Conservation (phyloP, 208 protist species). For the Acanthamoeba culbertsoni region DNA sequence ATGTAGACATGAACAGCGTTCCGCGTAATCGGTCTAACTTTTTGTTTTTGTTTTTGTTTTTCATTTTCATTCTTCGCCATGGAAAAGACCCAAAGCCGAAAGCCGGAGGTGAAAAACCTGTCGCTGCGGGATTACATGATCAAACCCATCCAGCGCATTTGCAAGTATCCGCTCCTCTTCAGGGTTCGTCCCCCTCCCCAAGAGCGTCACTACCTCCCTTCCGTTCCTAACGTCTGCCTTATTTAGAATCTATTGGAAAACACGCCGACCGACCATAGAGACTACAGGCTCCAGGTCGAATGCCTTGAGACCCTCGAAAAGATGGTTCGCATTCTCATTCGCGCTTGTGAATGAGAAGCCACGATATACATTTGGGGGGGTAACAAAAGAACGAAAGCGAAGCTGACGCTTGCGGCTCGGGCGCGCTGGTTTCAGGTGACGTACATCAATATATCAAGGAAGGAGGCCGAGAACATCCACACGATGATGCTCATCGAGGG, state of each 20-base stretch:
- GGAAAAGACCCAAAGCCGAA: neutral
- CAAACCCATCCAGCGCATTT: constrained; percentile 42
- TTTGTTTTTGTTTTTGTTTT: too few relatives aligned
- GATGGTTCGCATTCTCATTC: neutral
- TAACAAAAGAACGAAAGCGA: too few relatives aligned
- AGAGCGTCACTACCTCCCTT: neutral
- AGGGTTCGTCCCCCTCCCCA: neutral
- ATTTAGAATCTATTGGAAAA: constrained; percentile 30
- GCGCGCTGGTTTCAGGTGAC: neutral
- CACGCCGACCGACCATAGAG: neutral
- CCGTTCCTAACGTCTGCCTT: neutral
- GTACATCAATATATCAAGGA: constrained; percentile 31
- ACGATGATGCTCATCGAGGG: constrained; percentile 34
- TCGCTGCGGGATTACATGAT: constrained; percentile 28
- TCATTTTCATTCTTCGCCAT: too few relatives aligned
- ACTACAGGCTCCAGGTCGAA: neutral
- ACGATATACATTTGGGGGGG: too few relatives aligned
- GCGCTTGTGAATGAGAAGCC: too few relatives aligned
- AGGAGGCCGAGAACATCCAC: constrained; percentile 42
- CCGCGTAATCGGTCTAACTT: too few relatives aligned
- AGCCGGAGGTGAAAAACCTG: neutral
- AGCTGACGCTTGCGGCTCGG: too few relatives aligned
- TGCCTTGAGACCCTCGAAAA: constrained; percentile 20
- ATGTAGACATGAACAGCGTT: too few relatives aligned
- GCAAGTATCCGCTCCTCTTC: constrained; percentile 14